Percentiles rank a stretch among this genome's conserved stretches.
Conservation (phyloP, 23 red algal genomes). For the Chondrus crispus region DNA sequence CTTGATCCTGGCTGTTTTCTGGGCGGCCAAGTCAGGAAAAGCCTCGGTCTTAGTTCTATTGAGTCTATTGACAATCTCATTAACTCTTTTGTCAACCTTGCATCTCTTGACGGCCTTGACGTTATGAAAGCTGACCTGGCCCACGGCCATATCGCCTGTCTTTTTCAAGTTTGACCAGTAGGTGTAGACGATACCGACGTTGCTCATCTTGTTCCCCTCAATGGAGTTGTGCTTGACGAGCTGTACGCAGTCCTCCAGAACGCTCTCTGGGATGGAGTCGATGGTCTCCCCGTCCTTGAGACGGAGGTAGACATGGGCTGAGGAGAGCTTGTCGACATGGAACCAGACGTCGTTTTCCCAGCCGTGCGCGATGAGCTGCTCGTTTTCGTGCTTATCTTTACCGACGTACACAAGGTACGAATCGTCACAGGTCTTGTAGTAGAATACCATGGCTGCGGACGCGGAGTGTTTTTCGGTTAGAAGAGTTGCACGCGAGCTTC, state of each 20-base stretch:
- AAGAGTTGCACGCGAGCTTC: too few relatives aligned
- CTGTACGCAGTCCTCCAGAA: constrained; percentile 83
- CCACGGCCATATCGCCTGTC: constrained; percentile 90
- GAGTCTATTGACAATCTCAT: constrained; percentile 86
- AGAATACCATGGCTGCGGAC: constrained; percentile 70
- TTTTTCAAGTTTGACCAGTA: constrained; percentile 83
- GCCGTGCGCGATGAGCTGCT: constrained; percentile 75
- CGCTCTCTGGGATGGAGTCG: constrained; percentile 62
- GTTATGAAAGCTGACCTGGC: constrained; percentile 89
- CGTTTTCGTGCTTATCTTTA: constrained; percentile 92
- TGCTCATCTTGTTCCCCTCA: constrained; percentile 85
- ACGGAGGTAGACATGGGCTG: constrained; percentile 90
- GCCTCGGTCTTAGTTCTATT: constrained; percentile 84
- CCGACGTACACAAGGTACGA: constrained; percentile 85
- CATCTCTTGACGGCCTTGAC: constrained; percentile 41
- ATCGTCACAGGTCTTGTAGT: constrained; percentile 62
- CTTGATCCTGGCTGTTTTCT: constrained; percentile 60
- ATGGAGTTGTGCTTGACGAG: constrained; percentile 95
- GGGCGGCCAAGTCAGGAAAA: constrained; percentile 58
- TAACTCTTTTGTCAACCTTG: constrained; percentile 74
- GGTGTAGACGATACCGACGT: constrained; percentile 80
- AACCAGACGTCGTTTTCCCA: constrained; percentile 98
- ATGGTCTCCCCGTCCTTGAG: constrained; percentile 77
- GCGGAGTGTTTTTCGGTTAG: too few relatives aligned
- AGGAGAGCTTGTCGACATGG: constrained; percentile 93